Base-by-base conservation (phyloP, 176 grass and related monocot species). In the Tuctoria greenei region DNA sequence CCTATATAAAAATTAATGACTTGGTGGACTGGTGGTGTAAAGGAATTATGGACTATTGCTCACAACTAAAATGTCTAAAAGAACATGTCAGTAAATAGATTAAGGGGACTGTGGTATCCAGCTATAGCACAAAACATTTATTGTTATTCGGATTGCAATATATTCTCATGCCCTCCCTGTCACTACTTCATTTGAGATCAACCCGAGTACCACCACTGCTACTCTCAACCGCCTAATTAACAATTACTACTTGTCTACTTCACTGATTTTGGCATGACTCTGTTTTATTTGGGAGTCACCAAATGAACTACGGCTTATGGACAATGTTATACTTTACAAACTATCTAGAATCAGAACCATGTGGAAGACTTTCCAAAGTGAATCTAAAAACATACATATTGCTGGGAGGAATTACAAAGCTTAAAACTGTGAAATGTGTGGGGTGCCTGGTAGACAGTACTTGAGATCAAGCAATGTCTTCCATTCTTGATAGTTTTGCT, bases 141-240 rank as follows among this genome's bases (percentile, higher is more conserved):
- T 21, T 67, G 47, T 57, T 57, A 45, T 58, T 11, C 4, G 26
- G n/a, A 59, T 61, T 60, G 43, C n/a, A 83, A 38, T 9, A 71
- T 38, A 20, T 18, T 17, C 1, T 8, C 13, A 71, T n/a, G 17
- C 8, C 31, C 46, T 7, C 7, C 46, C 4, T 37, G 15, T 63
- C 2, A 2, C 25, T 59, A 23, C 10, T 59, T 27, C 28, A 14
- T 60, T 14, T 2, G 5, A 27, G 28, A 60, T 1, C 11, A 27
- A 28, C 23, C 24, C 1, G 12, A 60, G 24, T 59, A 60, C 25
- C 57, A 28, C n/a, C n/a, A n/a, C n/a, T n/a, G n/a, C n/a, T n/a
- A n/a, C n/a, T n/a, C n/a, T n/a, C 24, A 8, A 59, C 27, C 0
- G 11, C 56, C 24, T 56, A 56, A 58, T 58, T 13, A 58, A 25